Base-by-base conservation (phyloP, 2,329 filamentous ascomycete genomes). In the Domatiomyces globalis region DNA sequence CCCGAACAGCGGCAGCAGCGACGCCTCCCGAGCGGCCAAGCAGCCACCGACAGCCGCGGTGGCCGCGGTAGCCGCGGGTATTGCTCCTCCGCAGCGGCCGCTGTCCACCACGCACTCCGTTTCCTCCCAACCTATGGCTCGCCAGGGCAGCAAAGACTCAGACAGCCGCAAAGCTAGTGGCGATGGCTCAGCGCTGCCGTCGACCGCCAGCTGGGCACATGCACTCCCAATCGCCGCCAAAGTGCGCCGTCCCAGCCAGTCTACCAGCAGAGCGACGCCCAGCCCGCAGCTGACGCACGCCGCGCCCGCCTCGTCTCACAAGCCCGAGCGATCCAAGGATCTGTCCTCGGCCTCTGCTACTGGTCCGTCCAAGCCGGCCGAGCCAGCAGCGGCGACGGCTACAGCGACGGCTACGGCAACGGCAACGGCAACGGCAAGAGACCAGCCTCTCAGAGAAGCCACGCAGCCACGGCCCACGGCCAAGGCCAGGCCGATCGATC, bases 161-260 rank as follows among this genome's bases (percentile, higher is more conserved):
- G 81, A 83, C 49, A 71, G 70, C 58, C 70, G 74, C 7, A 69
- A 69, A 18, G 79, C 83, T 51, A 77, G 74, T 61, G 80, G 77
- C 12, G 90, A 95, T 62, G 83, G 83, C 2, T 88, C 92, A 42
- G 92, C 88, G n/a, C 73, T 98, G 43, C 94, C 92, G 2, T 87
- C 89, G 1, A 88, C 89, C 2, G 92, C 90, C 4, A 95, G 84
- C 63, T 98, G 92, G 92, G 92, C 90, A 18, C 82, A 78, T 56
- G 81, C 71, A 64, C 78, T 83, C 63, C 73, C 81, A 51, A 63
- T 79, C 73, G 67, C 78, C 76, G 57, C 76, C 75, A 67, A 81
- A 81, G 62, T 79, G 78, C 60, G 85, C 79, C 54, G 71, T 29
- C 60, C 69, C n/a, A 95, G 88, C 62, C 80, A 88, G 59, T 84